Evolutionary conservation across 495 filamentous ascomycete genomes (phyloP), one percentile per base, ranked within the genome.

Genomic region (Penicillium cinerascens): DNA sequence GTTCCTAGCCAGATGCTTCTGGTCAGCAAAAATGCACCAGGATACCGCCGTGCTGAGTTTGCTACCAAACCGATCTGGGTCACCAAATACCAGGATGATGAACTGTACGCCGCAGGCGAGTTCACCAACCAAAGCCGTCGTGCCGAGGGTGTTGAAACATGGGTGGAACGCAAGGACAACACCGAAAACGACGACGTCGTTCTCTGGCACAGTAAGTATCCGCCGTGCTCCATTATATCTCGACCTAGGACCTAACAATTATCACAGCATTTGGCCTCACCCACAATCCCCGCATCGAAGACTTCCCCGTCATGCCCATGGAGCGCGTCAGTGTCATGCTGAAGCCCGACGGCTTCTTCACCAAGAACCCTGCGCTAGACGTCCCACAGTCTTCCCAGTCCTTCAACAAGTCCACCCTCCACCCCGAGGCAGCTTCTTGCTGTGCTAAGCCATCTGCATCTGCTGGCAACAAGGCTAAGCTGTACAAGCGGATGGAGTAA

Each of bases 101-200:
- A 96, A 66, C 69, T 95, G 4, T 95, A 83, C 62, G 83, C 91
- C 0, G 90, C 85, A 7, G 91, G 91, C 6, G 80, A 85, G 63
- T 95, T 91, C 67, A 95, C 91, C 3, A 96, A 95, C 63, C 91
- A 95, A 72, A 87, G 82, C 33, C 74, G 80, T 25, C 82, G 81
- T 15, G 87, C 86, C 0, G 60, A 72, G 9, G 81, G 81, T 4
- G 79, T 84, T 5, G 73, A 82, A 35, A 67, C 71, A 0, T 83
- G 78, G 77, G 77, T 79, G 0, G 61, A 67, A 20, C 68, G 82
- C 8, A 70, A 72, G 5, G 82, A 84, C 9, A 63, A 67, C 26
- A 78, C 77, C 9, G 66, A 70, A 20, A 79, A 82, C 44, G 67
- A 72, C 15, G 77, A 83, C 38, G 67, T 82, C n/a, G 79, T 84